Percentiles rank a stretch among this genome's conserved stretches.
Conservation (phyloP, 1,284 basidiomycete genomes). For the Wolfiporia cocos region DNA sequence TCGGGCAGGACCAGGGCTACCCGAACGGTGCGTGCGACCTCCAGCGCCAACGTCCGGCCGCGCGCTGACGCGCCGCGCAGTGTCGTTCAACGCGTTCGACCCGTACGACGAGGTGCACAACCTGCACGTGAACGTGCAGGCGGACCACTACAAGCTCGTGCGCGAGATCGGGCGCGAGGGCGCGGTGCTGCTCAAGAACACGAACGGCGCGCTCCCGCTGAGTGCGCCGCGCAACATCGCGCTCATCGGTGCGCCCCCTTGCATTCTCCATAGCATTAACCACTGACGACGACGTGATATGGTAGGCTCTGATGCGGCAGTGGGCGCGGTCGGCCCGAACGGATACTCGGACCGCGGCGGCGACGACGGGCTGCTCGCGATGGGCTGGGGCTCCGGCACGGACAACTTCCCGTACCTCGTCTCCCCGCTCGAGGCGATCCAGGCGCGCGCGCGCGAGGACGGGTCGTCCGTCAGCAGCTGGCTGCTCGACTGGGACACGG, state of each 20-base stretch:
- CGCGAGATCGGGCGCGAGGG: conserved; percentile 73
- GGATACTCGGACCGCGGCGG: conserved; percentile 63
- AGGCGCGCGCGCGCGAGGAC: conserved; percentile 52
- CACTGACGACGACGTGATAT: no score
- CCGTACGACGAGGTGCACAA: conserved; percentile 47
- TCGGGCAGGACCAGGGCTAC: conserved; percentile 60
- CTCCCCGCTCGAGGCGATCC: conserved; percentile 68
- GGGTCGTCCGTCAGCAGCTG: conserved; percentile 50
- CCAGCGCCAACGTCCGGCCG: background rate
- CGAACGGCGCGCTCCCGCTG: conserved; percentile 58
- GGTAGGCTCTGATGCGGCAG: conserved; percentile 61
- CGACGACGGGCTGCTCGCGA: conserved; percentile 66
- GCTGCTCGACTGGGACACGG: conserved; percentile 62
- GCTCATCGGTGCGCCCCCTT: conserved; percentile 37
- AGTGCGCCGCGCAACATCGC: conserved; percentile 51
- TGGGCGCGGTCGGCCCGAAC: conserved; percentile 66
- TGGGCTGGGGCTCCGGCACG: conserved; percentile 68
- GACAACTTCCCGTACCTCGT: conserved; percentile 58
- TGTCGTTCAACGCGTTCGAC: conserved; percentile 59
- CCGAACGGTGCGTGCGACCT: conserved; percentile 29
- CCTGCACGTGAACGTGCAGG: conserved; percentile 69
- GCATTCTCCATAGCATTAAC: no score
- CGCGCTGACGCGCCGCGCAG: conserved; percentile 10
- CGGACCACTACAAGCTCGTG: conserved; percentile 66
- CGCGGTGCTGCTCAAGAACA: conserved; percentile 81